Base-by-base conservation (phyloP, 208 protist genomes). In the Trypanosoma congolense region DNA sequence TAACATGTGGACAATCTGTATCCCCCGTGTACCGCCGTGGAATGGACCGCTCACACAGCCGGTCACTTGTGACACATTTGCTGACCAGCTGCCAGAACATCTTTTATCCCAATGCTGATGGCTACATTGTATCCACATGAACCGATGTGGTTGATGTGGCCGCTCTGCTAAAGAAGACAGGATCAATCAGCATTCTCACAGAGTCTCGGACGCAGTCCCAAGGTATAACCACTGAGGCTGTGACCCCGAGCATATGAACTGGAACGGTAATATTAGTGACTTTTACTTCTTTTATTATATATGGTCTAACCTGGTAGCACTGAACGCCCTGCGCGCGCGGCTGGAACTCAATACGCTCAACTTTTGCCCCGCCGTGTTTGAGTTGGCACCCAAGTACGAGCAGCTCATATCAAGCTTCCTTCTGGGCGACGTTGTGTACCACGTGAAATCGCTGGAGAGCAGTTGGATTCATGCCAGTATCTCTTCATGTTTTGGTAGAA, bases 81-180 rank as follows among this genome's bases (percentile, higher is more conserved):
- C 74, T 12, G 80, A 90, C 45, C 81, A 91, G 67, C 63, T 93
- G 55, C n/a, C 80, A 75, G n/a, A 92, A 97, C 75, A 77, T 99
- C n/a, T 99, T 99, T 67, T 72, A 81, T 35, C 98, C n/a, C 98
- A 3, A 83, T 99, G 28, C 98, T 99, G 44, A 96, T 99, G 71
- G 98, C 95, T 0, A 98, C 97, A 18, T 60, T 93, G 4, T 83
- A 98, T 66, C 97, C 97, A 9, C 46, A 19, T 4, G 79, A 83
- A 31, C 56, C 69, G 21, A 43, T 59, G 35, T 92, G 77, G 82
- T 96, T 4, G 83, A 98, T 36, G 77, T 99, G 4, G 79, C 95
- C 41, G 69, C 89, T 38, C 87, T 99, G 65, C 80, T 99, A 30
- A 58, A 91, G 36, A 83, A 96, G 47, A 95, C 98, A 6, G 81